These are phyloP conservation scores for Symbiotaphrina buchneri DNA, from an alignment of 495 filamentous ascomycete genomes.

Conservation along the genomic window DNA sequence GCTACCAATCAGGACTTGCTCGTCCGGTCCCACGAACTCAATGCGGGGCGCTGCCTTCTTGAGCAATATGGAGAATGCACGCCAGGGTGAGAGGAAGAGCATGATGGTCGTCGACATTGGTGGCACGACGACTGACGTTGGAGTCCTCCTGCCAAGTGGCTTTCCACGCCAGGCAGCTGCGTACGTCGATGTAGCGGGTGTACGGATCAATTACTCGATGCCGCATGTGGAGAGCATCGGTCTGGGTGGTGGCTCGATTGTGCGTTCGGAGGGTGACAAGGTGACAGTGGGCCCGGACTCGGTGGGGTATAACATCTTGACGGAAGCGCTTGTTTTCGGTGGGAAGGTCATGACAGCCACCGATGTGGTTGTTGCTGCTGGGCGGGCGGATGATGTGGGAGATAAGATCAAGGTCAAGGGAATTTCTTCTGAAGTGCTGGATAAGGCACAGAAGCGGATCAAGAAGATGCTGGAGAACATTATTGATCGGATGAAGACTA, in stretches of 20 bases:
- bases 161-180: constrained; percentile 31
- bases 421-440: no score
- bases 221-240: constrained; percentile 30
- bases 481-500: no score
- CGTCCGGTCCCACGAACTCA: constrained; percentile 28
- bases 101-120: constrained; percentile 27
- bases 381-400: constrained; percentile 12
- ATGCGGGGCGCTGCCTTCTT: constrained; percentile 26
- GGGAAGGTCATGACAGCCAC: constrained; percentile 26
- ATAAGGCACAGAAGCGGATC: no score
- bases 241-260: no score
- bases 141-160: constrained; percentile 24
- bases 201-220: constrained; percentile 28
- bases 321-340: constrained; percentile 25
- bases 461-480: no score
- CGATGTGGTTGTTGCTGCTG: constrained; percentile 20
- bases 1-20: constrained; percentile 28
- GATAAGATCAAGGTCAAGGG: no score
- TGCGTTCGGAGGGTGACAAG: no score
- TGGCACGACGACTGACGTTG: constrained; percentile 32
- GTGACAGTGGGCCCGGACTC: no score
- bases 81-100: no score
- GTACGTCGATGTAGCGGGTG: constrained; percentile 23
- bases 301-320: constrained; percentile 27
- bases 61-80: constrained; percentile 7